Percentiles rank a stretch among this genome's conserved stretches.
phyloP scores from a whole-genome alignment of 2,329 filamentous ascomycete species.

The Thielaviopsis punctulata region DNA sequence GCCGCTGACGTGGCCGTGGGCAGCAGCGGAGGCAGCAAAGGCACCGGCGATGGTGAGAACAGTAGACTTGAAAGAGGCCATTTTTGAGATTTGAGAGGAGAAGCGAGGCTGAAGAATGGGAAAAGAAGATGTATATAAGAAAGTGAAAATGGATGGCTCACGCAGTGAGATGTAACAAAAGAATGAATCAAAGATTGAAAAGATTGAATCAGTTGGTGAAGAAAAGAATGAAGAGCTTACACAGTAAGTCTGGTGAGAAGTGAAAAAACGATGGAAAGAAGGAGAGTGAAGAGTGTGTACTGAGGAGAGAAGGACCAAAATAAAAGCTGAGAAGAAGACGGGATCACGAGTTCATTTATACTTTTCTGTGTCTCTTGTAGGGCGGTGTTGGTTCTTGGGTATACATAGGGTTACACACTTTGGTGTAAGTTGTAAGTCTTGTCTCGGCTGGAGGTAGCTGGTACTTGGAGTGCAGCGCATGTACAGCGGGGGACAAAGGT shows the following conservation, averaged over 20 bases:
- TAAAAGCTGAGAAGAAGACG: background rate
- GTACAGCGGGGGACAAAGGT: no score
- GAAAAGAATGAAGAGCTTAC: slow-evolving; percentile 4
- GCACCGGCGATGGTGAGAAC: background rate
- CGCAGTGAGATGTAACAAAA: slow-evolving; percentile 1
- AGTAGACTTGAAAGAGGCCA: slow-evolving; percentile 9
- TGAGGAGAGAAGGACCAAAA: slow-evolving; percentile 5
- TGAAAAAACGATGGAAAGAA: background rate
- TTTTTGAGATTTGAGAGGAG: background rate
- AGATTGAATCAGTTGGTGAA: background rate
- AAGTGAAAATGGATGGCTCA: background rate
- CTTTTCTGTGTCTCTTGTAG: no score
- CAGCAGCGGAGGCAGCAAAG: slow-evolving; percentile 1
- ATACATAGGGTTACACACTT: no score
- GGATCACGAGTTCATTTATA: background rate
- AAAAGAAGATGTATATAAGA: background rate
- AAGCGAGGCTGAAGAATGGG: background rate
- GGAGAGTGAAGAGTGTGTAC: background rate
- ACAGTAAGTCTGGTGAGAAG: slow-evolving; percentile 8
- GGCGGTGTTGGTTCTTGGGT: no score
- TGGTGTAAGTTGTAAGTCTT: no score
- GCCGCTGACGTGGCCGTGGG: slow-evolving; percentile 9
- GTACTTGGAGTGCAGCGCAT: no score
- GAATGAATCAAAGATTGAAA: background rate
- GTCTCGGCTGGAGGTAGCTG: no score